phyloP scores from a whole-genome alignment of 2,329 filamentous ascomycete species.

The Cladophialophora yegresii region DNA sequence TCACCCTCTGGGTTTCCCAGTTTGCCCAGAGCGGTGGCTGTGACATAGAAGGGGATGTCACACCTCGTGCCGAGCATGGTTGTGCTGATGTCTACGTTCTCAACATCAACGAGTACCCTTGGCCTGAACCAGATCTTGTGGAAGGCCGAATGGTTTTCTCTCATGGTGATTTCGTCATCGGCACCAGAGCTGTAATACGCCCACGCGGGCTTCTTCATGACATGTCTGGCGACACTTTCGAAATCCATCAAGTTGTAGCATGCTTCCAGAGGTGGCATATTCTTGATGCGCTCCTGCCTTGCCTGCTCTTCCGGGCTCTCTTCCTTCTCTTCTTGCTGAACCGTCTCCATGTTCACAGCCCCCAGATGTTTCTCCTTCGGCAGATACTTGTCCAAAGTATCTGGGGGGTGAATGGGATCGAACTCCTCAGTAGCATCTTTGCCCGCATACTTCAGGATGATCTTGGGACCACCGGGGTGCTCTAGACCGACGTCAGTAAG shows the following conservation, averaged over 20 bases:
- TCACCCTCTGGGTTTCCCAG: conserved; percentile 89
- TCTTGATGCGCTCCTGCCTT: conserved; percentile 70
- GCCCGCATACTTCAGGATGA: conserved; percentile 95
- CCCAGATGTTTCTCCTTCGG: conserved; percentile 83
- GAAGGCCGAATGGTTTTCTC: conserved; percentile 93
- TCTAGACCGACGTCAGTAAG: conserved; percentile 51
- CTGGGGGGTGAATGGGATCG: conserved; percentile 84
- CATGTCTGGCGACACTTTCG: conserved; percentile 81
- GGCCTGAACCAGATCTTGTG: conserved; percentile 98
- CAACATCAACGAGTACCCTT: conserved; percentile 83
- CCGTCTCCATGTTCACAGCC: conserved; percentile 78
- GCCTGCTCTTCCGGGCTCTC: conserved; percentile 71
- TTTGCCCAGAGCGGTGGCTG: conserved; percentile 92
- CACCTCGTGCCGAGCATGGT: conserved; percentile 90
- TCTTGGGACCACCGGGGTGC: conserved; percentile 84
- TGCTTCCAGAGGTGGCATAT: conserved; percentile 78
- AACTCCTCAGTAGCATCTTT: conserved; percentile 93
- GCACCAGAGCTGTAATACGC: conserved; percentile 95
- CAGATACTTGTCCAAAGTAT: conserved; percentile 81
- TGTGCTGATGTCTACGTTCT: conserved; percentile 80
- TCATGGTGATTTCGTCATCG: conserved; percentile 89
- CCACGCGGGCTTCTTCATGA: conserved; percentile 98
- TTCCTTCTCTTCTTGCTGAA: conserved; percentile 49
- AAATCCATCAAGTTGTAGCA: conserved; percentile 97
- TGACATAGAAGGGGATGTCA: conserved; percentile 91